Evolutionary conservation across 176 grass and related monocot genomes (phyloP).

Genomic region (Hordeum marinum): DNA sequence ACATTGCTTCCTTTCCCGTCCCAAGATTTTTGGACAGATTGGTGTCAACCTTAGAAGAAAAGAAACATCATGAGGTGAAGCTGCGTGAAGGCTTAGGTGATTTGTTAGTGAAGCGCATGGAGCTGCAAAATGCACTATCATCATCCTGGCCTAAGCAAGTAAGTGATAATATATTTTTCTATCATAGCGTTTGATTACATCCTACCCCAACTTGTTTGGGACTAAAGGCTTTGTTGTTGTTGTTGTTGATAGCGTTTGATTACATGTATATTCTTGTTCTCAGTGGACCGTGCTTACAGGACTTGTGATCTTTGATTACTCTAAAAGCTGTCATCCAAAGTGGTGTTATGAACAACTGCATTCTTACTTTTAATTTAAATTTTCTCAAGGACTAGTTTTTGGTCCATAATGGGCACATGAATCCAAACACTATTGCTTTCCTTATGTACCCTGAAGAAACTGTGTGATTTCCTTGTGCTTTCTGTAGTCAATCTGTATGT

Average conservation of each 20-base stretch:
- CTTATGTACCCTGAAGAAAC: neutral
- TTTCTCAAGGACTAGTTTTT: neutral
- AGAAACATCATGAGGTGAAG: constrained; percentile 91
- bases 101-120: constrained; percentile 80
- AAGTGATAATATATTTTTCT: constrained; percentile 11
- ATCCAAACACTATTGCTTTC: neutral
- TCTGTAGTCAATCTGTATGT: constrained; percentile 8
- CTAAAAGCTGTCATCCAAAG: neutral
- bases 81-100: constrained; percentile 71
- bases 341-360: neutral
- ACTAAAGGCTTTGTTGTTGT: no score
- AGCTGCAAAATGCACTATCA: constrained; percentile 83
- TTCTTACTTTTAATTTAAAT: neutral
- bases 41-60: constrained; percentile 77
- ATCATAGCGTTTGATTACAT: neutral
- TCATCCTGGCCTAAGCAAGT: constrained; percentile 97
- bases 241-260: neutral
- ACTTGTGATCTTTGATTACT: neutral
- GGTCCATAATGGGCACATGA: neutral
- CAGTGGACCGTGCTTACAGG: neutral
- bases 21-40: constrained; percentile 86
- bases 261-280: constrained; percentile 20
- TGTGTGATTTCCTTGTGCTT: constrained; percentile 16
- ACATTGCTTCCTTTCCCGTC: constrained; percentile 12
- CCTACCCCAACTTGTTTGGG: no score